Base-by-base conservation (phyloP, 805 yeast species). In the Candida berthetii region DNA sequence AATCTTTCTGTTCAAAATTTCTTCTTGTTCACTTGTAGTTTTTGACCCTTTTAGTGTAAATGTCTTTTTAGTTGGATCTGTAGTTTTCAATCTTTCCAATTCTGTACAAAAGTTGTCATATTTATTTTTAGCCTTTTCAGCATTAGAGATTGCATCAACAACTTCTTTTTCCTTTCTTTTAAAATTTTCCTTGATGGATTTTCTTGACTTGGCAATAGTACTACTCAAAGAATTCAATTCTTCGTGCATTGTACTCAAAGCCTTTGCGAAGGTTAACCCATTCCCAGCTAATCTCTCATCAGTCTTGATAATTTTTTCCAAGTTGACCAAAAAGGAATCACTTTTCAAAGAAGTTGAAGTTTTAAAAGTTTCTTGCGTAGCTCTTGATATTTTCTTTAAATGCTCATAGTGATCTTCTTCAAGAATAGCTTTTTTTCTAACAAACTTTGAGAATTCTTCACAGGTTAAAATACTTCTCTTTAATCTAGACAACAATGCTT, bases 21-120 rank as follows among this genome's bases (percentile, higher is more conserved):
- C 98, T 57, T 93, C 98, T 64, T 91, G 97, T 38, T 74, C 77
- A 40, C 82, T 83, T 1, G 85, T 79, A 0, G 89, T 80, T 49
- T 82, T 83, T 33, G 86, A 76, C 45, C 85, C 83, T 57, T 86
- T 86, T 57, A 93, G 72, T 2, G 91, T 78, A 39, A 90, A 80
- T 47, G 85, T 83, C 52, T 87, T 87, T 61, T 85, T 86, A 43
- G 83, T 73, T 17, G 95, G 96, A 57, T 91, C 97, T 0, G 86
- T 74, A 35, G 80, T 72, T 55, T 83, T 79, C 35, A 89, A 72
- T 52, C 84, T 82, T 50, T 91, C 97, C 60, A 87, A 75, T 52
- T 93, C 98, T 41, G 80, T 84, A 54, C 96, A 88, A 20, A 89
- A 65, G 40, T 85, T 80, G 55, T 76, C 78, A 59, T 93, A 91